Evolutionary conservation across 208 protist species (phyloP), one percentile per base, ranked within the genome.

Genomic region (Trypanosoma scelopori): DNA sequence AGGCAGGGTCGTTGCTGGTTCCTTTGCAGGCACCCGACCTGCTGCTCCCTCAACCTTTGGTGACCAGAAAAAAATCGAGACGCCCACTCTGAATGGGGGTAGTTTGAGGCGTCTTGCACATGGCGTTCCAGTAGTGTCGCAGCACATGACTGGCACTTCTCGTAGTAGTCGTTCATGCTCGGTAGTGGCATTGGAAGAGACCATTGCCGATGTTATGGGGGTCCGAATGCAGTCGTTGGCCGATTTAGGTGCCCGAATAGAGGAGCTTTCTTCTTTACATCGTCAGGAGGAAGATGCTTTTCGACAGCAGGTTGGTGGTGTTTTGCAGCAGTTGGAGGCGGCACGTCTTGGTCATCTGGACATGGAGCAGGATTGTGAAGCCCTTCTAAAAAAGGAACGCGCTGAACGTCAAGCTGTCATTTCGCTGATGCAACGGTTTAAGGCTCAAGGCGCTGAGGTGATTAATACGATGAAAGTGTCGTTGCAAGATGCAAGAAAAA

Each of bases 401-500:
- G 9, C 11, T 7, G 69, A 75, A 32, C 57, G 69, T 25, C 30
- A 67, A 53, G 3, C 43, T 23, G 52, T 60, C 5, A 52, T 75
- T 13, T 51, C 51, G 42, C 22, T 75, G 23, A 57, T 69, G 50
- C 43, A 69, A 48, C 58, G 43, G 12, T 75, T 75, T 65, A 75
- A 75, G 41, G 46, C 42, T 32, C 32, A 75, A 43, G 69, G 69
- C 0, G 59, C 69, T 11, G 28, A 50, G 41, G 61, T 75, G 42
- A 75, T 75, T 42, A 43, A 59, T 47, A 63, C 51, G 37, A 65
- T 75, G 58, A 75, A 75, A 43, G 39, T 58, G 35, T 47, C 69
- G 11, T 63, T 75, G 42, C 7, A 55, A 32, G 69, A 69, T 22
- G 69, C 69, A 20, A 59, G 27, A 52, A 32, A 42, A n/a, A 75